Base-by-base conservation (phyloP, 2,329 filamentous ascomycete genomes). In the Cryphonectria nitschkei region DNA sequence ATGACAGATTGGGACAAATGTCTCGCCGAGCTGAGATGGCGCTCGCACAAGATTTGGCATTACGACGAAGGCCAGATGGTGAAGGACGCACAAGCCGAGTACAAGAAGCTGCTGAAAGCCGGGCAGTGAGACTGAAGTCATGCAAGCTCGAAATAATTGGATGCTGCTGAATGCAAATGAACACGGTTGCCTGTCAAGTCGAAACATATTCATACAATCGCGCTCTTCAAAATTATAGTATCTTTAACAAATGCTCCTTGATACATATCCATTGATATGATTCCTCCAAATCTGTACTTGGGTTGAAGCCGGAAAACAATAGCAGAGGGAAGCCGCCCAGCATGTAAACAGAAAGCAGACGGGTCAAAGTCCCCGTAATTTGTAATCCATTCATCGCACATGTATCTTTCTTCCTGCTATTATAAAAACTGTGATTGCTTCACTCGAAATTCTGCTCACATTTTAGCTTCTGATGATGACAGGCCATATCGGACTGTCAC, bases 41-140 rank as follows among this genome's bases (percentile, higher is more conserved):
- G 78, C 34, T 80, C 80, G 29, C 75, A 79, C 65, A 74, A 74
- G 29, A 77, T 83, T 11, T 84, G 82, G 82, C 70, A 80, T 60
- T 80, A 78, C 73, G 79, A 83, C 74, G 70, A 80, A 2, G 76
- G 79, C 0, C 74, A 26, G 0, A 82, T 83, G 80, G 71, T 79
- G 39, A 41, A 67, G 26, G 71, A 77, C 32, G 75, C 41, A 9
- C 26, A 26, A n/a, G 26, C 41, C n/a, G 61, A 62, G 37, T 41
- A 62, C 16, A 41, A 9, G n/a, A 62, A 41, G 34, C 19, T 58
- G 54, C 14, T 58, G 29, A 34, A 58, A 13, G 54, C 54, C 6
- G 54, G 29, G 6, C 26, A 58, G 14, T 34, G 14, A 34, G 2
- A 14, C 19, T 14, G 11, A 6, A 6, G 6, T 2, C 16, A 5